Evolutionary conservation across 331 rosid species (phyloP), one percentile per base, ranked within the genome.

Genomic region (Rosa hybrid): DNA sequence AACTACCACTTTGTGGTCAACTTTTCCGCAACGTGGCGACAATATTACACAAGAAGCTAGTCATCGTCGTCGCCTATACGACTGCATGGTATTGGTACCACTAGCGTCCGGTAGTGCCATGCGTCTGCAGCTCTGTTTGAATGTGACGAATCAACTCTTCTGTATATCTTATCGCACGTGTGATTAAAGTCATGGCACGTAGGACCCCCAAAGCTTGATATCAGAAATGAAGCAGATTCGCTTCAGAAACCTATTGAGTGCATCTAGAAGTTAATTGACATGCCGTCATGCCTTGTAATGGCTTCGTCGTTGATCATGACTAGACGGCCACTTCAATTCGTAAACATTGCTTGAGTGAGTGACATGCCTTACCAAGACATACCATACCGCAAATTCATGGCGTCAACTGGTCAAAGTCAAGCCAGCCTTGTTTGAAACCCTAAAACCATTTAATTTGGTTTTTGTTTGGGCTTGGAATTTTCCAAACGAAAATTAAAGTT

Each of bases 361-460:
- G 30, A 27, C 30, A 27, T 27, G 30, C 30, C 44, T 30, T 64
- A 13, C 0, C 65, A 1, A 62, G 4, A 5, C 7, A 6, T 12
- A 2, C 16, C 8, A 60, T 60, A 23, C 7, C 8, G 2, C 13
- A 48, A 12, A 27, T 23, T 11, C 68, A 25, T 34, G 21, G n/a
- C 1, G 72, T 38, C 72, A 68, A 44, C 17, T 2, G 71, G 79
- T 76, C 80, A 64, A 64, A 77, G 72, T 63, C 80, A 64, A 12
- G 80, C 41, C 80, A 30, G 8, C 80, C 72, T 5, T 63, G 72
- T 77, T 30, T 77, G 80, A 76, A 76, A 62, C 23, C 30, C 21
- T 34, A 67, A 14, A 34, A 16, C 45, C 46, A 67, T 16, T 67
- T 17, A 2, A 34, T 7, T 67, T 7, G 17, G 4, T 68, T 39